A percentile compares a stretch with the other conserved stretches of the same genome.
phyloP scores from a whole-genome alignment of 441 rosid species.

The Adansonia madagascariensis region DNA sequence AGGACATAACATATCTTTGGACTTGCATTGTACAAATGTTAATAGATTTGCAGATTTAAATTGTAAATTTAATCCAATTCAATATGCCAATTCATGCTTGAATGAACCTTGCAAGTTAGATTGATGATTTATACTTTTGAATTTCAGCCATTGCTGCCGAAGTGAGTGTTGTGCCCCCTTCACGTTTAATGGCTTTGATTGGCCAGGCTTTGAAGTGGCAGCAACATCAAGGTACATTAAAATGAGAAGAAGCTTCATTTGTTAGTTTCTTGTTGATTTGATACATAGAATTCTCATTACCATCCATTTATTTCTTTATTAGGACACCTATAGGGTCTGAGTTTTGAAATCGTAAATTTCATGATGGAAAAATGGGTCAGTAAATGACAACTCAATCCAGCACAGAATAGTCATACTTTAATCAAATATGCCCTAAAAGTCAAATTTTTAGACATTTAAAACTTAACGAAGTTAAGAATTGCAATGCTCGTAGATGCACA shows the following conservation, averaged over 20 bases:
- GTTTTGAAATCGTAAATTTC: slow-evolving; percentile 12
- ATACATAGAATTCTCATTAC: not conserved
- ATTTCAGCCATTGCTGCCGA: slow-evolving; percentile 83
- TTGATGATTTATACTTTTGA: slow-evolving; percentile 14
- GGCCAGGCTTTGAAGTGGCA: slow-evolving; percentile 99
- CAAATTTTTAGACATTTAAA: not conserved
- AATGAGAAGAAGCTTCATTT: not conserved
- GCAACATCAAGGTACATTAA: slow-evolving; percentile 87
- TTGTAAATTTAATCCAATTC: not conserved
- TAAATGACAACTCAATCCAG: slow-evolving; percentile 7
- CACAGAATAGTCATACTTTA: not conserved
- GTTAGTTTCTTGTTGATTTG: slow-evolving; percentile 19
- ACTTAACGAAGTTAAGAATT: slow-evolving; percentile 17
- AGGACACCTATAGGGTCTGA: not conserved
- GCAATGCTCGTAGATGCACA: not conserved
- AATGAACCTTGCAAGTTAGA: not conserved
- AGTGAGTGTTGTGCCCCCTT: slow-evolving; percentile 97
- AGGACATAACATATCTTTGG: not conserved
- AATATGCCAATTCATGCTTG: slow-evolving; percentile 6
- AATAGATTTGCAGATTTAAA: slow-evolving; percentile 16
- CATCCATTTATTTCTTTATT: slow-evolving; percentile 8
- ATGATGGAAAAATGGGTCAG: slow-evolving; percentile 8
- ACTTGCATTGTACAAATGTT: slow-evolving; percentile 2
- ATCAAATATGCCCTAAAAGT: slow-evolving; percentile 1
- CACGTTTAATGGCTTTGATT: slow-evolving; percentile 94